phyloP scores from a whole-genome alignment of 2,329 filamentous ascomycete species.

The Tympanopsis confertula region DNA sequence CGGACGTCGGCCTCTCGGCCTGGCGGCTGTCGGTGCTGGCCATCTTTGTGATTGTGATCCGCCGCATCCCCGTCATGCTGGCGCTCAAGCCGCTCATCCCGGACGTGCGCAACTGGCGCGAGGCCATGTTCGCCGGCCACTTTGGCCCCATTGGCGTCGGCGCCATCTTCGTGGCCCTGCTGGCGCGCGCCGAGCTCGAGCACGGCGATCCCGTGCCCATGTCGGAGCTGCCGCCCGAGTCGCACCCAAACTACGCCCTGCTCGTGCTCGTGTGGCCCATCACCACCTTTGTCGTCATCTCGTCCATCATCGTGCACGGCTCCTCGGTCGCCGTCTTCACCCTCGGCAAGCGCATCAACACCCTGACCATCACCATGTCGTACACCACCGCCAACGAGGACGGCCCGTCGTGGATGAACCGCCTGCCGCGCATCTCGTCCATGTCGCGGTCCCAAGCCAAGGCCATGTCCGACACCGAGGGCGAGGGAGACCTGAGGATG shows the following conservation, averaged over 20 bases:
- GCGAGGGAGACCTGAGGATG: constrained; percentile 48
- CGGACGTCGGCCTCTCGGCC: constrained; percentile 60
- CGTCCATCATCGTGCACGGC: constrained; percentile 89
- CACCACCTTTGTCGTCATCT: constrained; percentile 82
- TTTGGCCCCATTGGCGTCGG: constrained; percentile 97
- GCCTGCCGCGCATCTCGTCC: constrained; percentile 62
- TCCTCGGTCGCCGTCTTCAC: constrained; percentile 97
- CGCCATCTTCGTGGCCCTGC: constrained; percentile 86
- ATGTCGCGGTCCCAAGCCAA: constrained; percentile 71
- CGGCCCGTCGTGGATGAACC: constrained; percentile 87
- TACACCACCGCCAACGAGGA: constrained; percentile 80
- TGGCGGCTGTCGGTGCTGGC: constrained; percentile 91
- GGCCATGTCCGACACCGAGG: constrained; percentile 71
- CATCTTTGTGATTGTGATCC: constrained; percentile 85
- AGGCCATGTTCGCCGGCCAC: constrained; percentile 90
- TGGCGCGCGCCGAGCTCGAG: constrained; percentile 86
- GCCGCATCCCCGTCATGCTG: constrained; percentile 91
- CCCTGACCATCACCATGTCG: constrained; percentile 84
- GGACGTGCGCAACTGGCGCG: constrained; percentile 95
- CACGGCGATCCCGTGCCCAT: constrained; percentile 64
- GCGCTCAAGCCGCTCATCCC: constrained; percentile 83
- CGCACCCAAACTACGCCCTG: constrained; percentile 50
- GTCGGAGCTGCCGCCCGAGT: constrained; percentile 41
- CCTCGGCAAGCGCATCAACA: constrained; percentile 95
- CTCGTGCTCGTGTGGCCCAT: constrained; percentile 91